Evolutionary conservation across 2,329 filamentous ascomycete species (phyloP), one percentile per base, ranked within the genome.

Genomic region (Ascochyta viciae-villosae): DNA sequence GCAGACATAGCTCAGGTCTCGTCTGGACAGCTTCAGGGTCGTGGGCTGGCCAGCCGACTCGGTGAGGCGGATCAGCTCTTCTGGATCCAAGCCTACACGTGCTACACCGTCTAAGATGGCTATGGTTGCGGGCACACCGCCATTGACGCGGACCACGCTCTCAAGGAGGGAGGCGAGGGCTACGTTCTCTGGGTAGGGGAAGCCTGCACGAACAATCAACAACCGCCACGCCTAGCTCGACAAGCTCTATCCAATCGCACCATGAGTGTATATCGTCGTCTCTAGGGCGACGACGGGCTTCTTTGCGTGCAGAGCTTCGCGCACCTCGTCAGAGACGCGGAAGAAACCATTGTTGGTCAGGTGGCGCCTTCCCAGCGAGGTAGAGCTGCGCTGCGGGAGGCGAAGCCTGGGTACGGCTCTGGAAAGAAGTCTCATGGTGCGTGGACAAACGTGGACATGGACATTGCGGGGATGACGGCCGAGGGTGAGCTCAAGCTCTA

Each of bases 181-280:
- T 37, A 89, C 78, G 65, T 90, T 91, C 26, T 89, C 85, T 0
- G 88, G 89, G 64, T 89, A 89, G 2, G 88, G 87, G 62, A 88
- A 90, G 54, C 87, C 87, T 87, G 61, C 12, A 16, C 3, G 10
- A 2, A 12, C 22, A 29, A 50, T 68, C 49, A 69, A 62, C 48
- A 26, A 16, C 31, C n/a, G 15, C 24, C 12, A 13, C n/a, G 26
- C 6, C 15, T 7, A 37, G 16, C 8, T 16, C n/a, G n/a, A 29
- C 39, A 3, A 10, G 12, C 13, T 15, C 23, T 10, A 13, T 24
- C 10, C 41, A 38, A 27, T n/a, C 16, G 34, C 67, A 82, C 92
- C 93, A 77, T 99, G 95, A 1, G 95, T 99, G 77, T 99, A 98
- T 66, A 99, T 98, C 4, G 95, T 96, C 2, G 91, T 92, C 77